Evolutionary conservation across 2,329 filamentous ascomycete species (phyloP), one percentile per base, ranked within the genome.

Genomic region (Aspergillus spinulosporus): DNA sequence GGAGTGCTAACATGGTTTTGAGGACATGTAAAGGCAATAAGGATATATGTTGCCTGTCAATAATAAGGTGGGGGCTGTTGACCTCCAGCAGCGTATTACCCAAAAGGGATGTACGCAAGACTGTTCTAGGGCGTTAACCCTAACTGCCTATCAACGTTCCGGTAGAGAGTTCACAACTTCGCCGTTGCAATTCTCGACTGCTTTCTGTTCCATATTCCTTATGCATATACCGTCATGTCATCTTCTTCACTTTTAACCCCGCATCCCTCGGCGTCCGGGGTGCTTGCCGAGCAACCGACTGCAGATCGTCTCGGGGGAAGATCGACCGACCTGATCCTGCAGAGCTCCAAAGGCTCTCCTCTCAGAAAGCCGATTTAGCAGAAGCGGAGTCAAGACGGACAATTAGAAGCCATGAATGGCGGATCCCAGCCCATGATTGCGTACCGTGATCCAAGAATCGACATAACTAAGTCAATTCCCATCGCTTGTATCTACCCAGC

Each of bases 1-100:
- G 26, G 65, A 61, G n/a, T 66, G 64, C 45, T 66, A 59, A 21
- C 21, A 21, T 21, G 21, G 21, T 15, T 42, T 12, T 21, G 11
- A 12, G 34, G 34, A 37, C 9, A 12, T 12, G 21, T 12, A 34
- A 6, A 34, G 32, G 11, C 32, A 34, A 6, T 6, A 6, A 21
- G 21, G 21, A 21, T 21, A 21, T 21, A 21, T 21, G 21, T 21
- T 21, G 21, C 21, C 21, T 21, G 21, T 21, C 21, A 21, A 21
- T 21, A 21, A 21, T 21, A 21, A 21, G 21, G 21, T 21, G 21
- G 21, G 21, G 21, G 21, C 21, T 21, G 21, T 21, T 21, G 21
- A 21, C 21, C 21, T 21, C 21, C 21, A 21, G 21, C 21, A 21
- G 21, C 21, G 21, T 21, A 21, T 21, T 21, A 21, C 21, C 21